Base-by-base conservation (phyloP, 371 early-diverging fungal species). In the Mucor lusitanicus region DNA sequence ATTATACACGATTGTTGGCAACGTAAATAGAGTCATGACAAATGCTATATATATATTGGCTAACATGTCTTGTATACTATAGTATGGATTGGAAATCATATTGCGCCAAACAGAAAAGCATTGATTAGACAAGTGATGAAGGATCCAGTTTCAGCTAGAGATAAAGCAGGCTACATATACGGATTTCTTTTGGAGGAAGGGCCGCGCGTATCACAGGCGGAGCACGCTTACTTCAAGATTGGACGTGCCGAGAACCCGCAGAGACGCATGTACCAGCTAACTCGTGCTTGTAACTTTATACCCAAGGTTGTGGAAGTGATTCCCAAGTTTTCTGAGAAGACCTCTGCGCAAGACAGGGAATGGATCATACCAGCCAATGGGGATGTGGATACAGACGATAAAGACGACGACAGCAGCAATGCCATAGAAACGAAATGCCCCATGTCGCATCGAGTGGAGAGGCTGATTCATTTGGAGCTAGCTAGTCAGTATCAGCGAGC, bases 391-490 rank as follows among this genome's bases (percentile, higher is more conserved):
- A 1, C 68, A 73, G 8, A 32, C 28, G 7, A 35, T 32, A 11
- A 3, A 5, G 17, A 17, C 40, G 5, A 40, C 5, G 40, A 35
- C 37, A 12, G 12, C 37, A 12, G 12, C 37, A 35, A 35, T 35
- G 37, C 37, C 40, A 63, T 4, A 17, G 37, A 3, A 17, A 68
- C 77, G 4, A 78, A 72, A 61, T 86, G 85, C 39, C 80, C 85
- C 3, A 65, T 78, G 25, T 68, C 83, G 0, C 83, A 83, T 61
- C 78, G 84, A 17, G 83, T 85, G 1, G 87, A 87, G 58, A 73
- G 79, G 27, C 25, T 87, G n/a, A 84, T 87, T n/a, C 83, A 82
- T 62, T 73, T 85, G n/a, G 87, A 87, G 33, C 54, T 87, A 27
- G 70, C 77, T 46, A 65, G 69, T 23, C 32, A 67, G 25, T 79